Base-by-base conservation (phyloP, 345 rosid genomes). In the Melaleuca quinquenervia region DNA sequence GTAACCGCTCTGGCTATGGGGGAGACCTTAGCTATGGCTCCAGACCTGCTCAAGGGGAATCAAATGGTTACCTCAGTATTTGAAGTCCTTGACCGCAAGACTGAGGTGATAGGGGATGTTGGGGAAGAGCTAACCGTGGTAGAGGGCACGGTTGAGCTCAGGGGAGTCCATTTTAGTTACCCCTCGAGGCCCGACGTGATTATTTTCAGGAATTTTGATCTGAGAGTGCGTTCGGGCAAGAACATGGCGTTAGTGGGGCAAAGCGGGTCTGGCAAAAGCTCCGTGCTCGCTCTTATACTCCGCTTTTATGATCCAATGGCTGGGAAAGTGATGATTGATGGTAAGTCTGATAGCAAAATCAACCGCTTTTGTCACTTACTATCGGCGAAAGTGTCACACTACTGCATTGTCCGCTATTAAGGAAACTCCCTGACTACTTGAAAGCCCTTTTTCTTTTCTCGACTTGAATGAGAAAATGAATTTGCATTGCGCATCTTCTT, bases 1-100 rank as follows among this genome's bases (percentile, higher is more conserved):
- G 96, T 97, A 51, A 96, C 98, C 2, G 99, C 99, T 21, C 89
- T 97, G 89, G 99, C 98, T 80, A 97, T 97, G 99, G 99, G 99
- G 52, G 99, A 95, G 87, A 94, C 97, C 27, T 88, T 97, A 88
- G 99, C 98, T 52, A 62, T 96, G 90, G 93, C 96, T 12, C 99
- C 98, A 1, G 98, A 97, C 90, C 92, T 97, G 82, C 86, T 97
- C 6, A 97, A 96, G 92, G 99, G 99, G 84, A 95, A 97, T 91
- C 99, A 97, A 85, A 97, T 96, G 99, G 95, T 92, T 58, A 94
- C 98, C 26, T 96, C 98, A 0, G 95, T 96, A 24, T 95, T 97
- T 45, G 99, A 97, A 86, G 85, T 97, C 22, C 82, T 95, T 84
- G 99, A 97, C 88, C 89, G 98, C 27, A 94, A 91, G 89, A 89